Evolutionary conservation across 495 filamentous ascomycete genomes (phyloP), one percentile per base, ranked within the genome.

Genomic region (Zalerion maritima): DNA sequence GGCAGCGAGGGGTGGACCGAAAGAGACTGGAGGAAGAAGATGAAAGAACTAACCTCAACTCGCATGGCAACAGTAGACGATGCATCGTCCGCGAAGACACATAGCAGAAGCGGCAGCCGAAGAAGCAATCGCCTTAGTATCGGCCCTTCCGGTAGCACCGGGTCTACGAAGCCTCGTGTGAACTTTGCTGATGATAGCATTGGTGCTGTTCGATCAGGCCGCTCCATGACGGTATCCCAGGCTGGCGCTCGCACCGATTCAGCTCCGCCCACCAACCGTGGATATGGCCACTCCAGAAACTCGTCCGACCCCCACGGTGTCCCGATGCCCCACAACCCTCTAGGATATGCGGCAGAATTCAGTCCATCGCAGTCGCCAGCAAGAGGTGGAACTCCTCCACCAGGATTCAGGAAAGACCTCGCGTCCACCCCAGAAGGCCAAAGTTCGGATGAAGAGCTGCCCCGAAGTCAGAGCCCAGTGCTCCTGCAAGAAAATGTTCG

Each of bases 11-110:
- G 50, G n/a, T 94, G 85, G 81, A 75, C 57, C 21, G 91, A 94
- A 52, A 59, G 73, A n/a, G 75, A 94, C 39, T 96, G 91, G 91
- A 69, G 89, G 32, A 69, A 66, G 42, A 73, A 80, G 46, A 47
- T 99, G 53, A 96, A 94, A 56, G 82, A 93, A 31, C 60, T 89
- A 23, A 96, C 91, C 2, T 65, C 75, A n/a, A 72, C 69, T 18
- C 75, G 85, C 6, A 84, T 91, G 69, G 58, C 52, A 10, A 48
- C 50, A 14, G 51, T 60, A 16, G 60, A 65, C 38, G 64, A 69
- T 34, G 53, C 47, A 24, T 40, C 36, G 28, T 41, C 40, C 38
- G 28, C 29, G 13, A 33, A 29, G 12, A 52, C 60, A 29, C 69
- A 72, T 28, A 81, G 78, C 43, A 57, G 75, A 26, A 69, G 63